phyloP scores from a whole-genome alignment of 1,284 basidiomycete genomes.

The Psilocybe mexicana region DNA sequence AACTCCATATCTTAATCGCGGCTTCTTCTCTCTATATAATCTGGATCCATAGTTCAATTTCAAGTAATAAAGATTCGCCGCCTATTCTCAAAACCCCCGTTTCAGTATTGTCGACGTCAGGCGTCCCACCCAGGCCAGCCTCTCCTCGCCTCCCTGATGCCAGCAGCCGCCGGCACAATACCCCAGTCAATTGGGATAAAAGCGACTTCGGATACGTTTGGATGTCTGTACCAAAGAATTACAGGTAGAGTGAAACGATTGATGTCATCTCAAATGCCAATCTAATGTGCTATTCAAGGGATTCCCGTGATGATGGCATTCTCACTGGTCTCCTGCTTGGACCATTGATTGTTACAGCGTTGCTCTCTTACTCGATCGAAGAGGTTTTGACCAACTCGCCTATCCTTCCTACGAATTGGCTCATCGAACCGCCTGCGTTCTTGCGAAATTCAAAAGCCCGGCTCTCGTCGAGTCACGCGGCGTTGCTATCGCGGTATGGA shows the following conservation, averaged over 20 bases:
- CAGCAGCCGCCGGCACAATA: slow-evolving; percentile 40
- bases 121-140: slow-evolving; percentile 27
- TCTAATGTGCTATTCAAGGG: slow-evolving; percentile 42
- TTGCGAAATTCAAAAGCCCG: slow-evolving; percentile 41
- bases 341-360: slow-evolving; percentile 71
- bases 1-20: slow-evolving; percentile 57
- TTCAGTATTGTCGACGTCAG: slow-evolving; percentile 9
- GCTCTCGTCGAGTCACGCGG: slow-evolving; percentile 55
- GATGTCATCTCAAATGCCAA: background rate
- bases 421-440: slow-evolving; percentile 69
- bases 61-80: slow-evolving; percentile 6
- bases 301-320: slow-evolving; percentile 82
- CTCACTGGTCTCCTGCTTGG: slow-evolving; percentile 78
- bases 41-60: slow-evolving; percentile 56
- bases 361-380: slow-evolving; percentile 57
- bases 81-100: slow-evolving; percentile 6
- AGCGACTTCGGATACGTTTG: slow-evolving; percentile 71
- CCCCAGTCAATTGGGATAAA: slow-evolving; percentile 35
- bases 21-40: slow-evolving; percentile 63
- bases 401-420: slow-evolving; percentile 62
- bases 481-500: slow-evolving; percentile 71
- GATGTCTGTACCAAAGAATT: slow-evolving; percentile 90
- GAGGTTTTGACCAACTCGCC: slow-evolving; percentile 29
- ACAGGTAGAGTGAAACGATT: slow-evolving; percentile 50
- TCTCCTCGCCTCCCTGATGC: slow-evolving; percentile 48